These are phyloP conservation scores for Cytidiella melzeri DNA, from an alignment of 768 basidiomycete genomes.

Conservation along the genomic window DNA sequence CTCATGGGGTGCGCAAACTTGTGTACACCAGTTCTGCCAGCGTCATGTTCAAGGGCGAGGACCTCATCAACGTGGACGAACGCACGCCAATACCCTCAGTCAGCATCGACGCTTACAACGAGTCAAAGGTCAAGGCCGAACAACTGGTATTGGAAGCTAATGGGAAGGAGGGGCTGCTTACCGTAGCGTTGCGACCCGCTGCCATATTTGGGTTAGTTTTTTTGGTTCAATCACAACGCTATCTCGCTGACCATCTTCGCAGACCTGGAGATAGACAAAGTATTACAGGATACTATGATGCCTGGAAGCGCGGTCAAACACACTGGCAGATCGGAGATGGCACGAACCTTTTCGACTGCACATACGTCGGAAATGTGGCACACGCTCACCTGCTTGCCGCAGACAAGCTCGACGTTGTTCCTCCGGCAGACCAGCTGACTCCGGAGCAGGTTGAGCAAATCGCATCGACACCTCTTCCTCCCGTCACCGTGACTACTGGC, in stretches of 20 bases:
- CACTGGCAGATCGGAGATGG: conserved; percentile 94
- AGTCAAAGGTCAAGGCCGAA: conserved; percentile 89
- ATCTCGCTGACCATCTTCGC: not conserved
- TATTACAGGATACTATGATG: conserved; percentile 73
- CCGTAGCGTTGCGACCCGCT: conserved; percentile 86
- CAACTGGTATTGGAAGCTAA: conserved; percentile 80
- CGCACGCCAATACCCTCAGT: conserved; percentile 67
- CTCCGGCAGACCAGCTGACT: conserved; percentile 24
- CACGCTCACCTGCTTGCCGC: conserved; percentile 91
- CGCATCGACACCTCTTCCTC: conserved; percentile 47
- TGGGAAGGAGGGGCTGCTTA: conserved; percentile 74
- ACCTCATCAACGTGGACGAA: conserved; percentile 86
- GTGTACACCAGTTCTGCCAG: conserved; percentile 95
- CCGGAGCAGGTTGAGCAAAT: conserved; percentile 29
- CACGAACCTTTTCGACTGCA: conserved; percentile 92
- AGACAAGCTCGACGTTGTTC: conserved; percentile 59
- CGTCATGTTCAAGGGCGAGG: conserved; percentile 78
- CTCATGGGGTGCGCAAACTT: conserved; percentile 70
- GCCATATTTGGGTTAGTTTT: conserved; percentile 87
- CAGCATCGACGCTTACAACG: conserved; percentile 88
- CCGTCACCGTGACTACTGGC: conserved; percentile 62
- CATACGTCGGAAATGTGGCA: conserved; percentile 94
- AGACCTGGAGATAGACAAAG: conserved; percentile 91
- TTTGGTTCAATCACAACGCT: not conserved
- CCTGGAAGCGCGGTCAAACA: conserved; percentile 76